Evolutionary conservation across 495 filamentous ascomycete species (phyloP), one percentile per base, ranked within the genome.

Genomic region (Trichoderma virens): DNA sequence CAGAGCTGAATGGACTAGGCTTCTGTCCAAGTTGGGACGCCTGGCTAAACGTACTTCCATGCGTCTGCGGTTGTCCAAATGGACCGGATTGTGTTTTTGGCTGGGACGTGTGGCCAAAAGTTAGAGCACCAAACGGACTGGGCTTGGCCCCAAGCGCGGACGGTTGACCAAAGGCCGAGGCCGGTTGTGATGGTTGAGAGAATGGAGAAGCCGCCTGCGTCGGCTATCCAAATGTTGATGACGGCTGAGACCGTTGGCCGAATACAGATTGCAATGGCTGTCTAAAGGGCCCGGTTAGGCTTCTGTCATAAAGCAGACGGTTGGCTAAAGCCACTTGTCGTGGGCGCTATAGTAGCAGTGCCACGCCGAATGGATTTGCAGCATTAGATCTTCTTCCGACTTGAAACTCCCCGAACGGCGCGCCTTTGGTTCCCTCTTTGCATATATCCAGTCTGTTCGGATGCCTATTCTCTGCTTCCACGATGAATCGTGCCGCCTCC

Each of bases 371-470:
- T 11, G 76, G 65, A 54, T 70, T 73, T n/a, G 65, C 20, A 0
- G 64, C 16, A 2, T 27, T 62, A 9, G 20, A n/a, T 39, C 28
- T 27, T 39, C 64, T 59, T 61, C 51, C 56, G 3, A 59, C 38
- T 5, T 60, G 63, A 43, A 77, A 74, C 28, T 72, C 67, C 0
- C 68, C 71, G 11, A 64, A 68, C 1, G 69, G 66, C 18, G 62
- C 66, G 7, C 76, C 78, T 59, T 74, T 61, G 25, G 67, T 72
- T 61, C 64, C 68, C 51, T 76, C 78, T 54, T 82, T 79, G 69
- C 78, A 82, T 14, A 92, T 86, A 69, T 96, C 92, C 61, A 85
- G 78, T 16, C 92, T 84, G 68, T 96, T 96, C 0, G 90, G 90
- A 70, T 93, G 92, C 56, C 87, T 83, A 41, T 92, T 87, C 35